Evolutionary conservation across 2,329 filamentous ascomycete species (phyloP), one percentile per base, ranked within the genome.

Genomic region (Gaeumannomyces tritici): DNA sequence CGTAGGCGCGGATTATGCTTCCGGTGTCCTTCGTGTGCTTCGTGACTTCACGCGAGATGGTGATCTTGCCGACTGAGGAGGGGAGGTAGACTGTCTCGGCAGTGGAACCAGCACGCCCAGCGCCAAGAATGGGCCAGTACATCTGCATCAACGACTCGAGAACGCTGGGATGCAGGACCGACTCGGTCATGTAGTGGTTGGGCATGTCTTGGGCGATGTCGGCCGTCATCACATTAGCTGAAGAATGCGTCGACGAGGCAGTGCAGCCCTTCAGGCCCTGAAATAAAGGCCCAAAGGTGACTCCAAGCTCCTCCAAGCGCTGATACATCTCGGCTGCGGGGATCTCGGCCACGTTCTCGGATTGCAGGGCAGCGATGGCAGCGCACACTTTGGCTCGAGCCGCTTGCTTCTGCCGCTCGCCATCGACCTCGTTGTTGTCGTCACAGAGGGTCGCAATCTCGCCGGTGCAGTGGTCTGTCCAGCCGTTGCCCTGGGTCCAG

Each of bases 381-480:
- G 71, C 68, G 47, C 70, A 65, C 8, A 77, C 65, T 3, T 68
- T 66, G 24, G 71, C 64, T 12, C 69, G 67, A 1, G 70, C 68
- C 7, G 70, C 69, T 15, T 70, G 66, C 55, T 57, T 67, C 59
- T 70, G 71, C 62, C 70, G 70, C n/a, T 67, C 67, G 35, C 74
- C 72, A 57, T 79, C 75, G 3, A 81, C 74, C 8, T 75, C 74
- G 63, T 80, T 77, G 1, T 69, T 64, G 12, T 77, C 72, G 11
- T 67, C 66, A 7, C 69, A 65, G 57, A 72, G 70, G 4, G 80
- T 74, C 6, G 75, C 71, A 11, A 85, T 74, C 3, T 82, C 72
- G n/a, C 82, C 81, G 58, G 78, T 75, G 68, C 83, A 86, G 67
- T 87, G 80, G 67, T 86, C 81, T 0, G 79, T 78, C 84, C 84